These are phyloP conservation scores for Boehmeria nivea DNA, from an alignment of 306 rosid species.

Conservation along the genomic window DNA sequence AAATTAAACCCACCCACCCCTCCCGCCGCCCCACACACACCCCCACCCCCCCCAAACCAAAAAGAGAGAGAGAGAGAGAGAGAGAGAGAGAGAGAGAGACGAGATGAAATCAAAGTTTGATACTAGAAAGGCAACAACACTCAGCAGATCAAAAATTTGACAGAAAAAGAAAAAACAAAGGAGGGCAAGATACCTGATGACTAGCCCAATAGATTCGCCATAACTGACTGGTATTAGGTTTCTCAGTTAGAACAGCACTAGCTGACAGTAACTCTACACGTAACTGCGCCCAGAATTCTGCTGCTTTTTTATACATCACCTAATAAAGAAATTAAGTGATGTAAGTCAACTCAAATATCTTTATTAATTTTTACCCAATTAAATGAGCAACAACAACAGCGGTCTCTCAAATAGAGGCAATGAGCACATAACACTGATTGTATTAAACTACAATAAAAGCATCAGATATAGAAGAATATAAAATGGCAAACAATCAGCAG, in stretches of 20 bases:
- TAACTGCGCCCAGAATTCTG: conserved; percentile 91
- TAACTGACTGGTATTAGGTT: conserved; percentile 74
- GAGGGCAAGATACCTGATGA: conserved; percentile 99
- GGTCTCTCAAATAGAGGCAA: not conserved
- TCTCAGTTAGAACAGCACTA: conserved; percentile 57
- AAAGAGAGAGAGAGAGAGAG: not conserved
- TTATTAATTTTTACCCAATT: no score
- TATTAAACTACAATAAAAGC: not conserved
- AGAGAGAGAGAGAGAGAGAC: no score
- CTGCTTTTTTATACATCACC: conserved; percentile 87
- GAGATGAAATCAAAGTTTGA: no score
- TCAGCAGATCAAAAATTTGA: no score
- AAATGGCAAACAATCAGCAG: not conserved
- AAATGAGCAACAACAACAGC: not conserved
- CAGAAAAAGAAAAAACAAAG: no score
- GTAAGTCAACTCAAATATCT: no score
- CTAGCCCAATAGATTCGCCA: conserved; percentile 99
- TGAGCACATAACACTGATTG: not conserved
- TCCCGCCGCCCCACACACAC: no score
- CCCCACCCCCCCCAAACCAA: no score
- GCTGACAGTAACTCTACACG: conserved; percentile 80
- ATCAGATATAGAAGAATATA: not conserved
- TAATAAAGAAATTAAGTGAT: conserved; percentile 25
- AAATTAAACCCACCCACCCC: no score
- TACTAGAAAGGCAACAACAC: no score